phyloP scores from a whole-genome alignment of 257 asterid species.

The Petunia secreta region DNA sequence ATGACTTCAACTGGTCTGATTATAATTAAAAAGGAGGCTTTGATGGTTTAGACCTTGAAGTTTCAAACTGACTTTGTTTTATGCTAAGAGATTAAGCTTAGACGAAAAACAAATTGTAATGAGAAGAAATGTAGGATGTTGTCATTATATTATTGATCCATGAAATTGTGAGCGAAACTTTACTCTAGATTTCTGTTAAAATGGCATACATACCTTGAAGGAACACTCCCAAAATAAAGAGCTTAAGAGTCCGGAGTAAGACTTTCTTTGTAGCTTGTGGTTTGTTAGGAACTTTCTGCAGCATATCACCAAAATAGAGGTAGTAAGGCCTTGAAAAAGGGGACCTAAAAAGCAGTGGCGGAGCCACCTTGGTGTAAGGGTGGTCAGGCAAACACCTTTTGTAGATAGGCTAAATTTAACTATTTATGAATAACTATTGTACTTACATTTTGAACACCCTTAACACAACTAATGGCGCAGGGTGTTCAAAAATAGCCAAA shows the following conservation, averaged over 20 bases:
- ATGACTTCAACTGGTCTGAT: constrained; percentile 21
- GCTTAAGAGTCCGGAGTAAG: constrained; percentile 61
- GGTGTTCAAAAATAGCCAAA: too few relatives aligned
- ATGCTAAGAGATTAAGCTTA: not conserved
- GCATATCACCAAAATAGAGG: not conserved
- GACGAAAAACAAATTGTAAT: not conserved
- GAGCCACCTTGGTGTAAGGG: too few relatives aligned
- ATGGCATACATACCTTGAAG: constrained; percentile 70
- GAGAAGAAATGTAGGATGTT: not conserved
- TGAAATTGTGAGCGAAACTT: constrained; percentile 2
- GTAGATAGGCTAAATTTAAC: too few relatives aligned
- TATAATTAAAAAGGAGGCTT: not conserved
- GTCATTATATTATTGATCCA: not conserved
- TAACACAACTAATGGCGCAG: too few relatives aligned
- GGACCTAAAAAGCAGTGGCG: too few relatives aligned
- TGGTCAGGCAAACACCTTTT: too few relatives aligned
- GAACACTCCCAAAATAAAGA: constrained; percentile 72
- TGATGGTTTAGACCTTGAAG: not conserved
- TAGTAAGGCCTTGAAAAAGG: too few relatives aligned
- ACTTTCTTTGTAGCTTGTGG: constrained; percentile 73
- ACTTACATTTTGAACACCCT: too few relatives aligned
- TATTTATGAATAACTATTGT: too few relatives aligned
- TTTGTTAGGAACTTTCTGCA: constrained; percentile 69
- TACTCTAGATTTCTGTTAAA: not conserved
- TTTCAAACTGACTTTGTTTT: not conserved